phyloP scores from a whole-genome alignment of 805 yeast genomes.

The Cyberlindnera samutprakarnensis region DNA sequence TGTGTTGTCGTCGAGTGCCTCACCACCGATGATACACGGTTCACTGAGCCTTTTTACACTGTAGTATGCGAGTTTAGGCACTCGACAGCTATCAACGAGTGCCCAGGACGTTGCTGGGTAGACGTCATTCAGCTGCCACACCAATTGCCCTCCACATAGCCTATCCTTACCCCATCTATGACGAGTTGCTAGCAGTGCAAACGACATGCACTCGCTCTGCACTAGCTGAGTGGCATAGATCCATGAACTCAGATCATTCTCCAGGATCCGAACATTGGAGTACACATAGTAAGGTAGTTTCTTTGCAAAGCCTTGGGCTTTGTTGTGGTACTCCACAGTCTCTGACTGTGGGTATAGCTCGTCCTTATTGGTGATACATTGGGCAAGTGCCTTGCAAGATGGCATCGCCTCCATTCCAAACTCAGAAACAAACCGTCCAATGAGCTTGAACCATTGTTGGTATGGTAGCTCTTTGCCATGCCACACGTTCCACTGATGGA shows the following conservation, averaged over 20 bases:
- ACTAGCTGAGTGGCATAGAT: constrained; percentile 45
- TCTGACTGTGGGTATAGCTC: constrained; percentile 39
- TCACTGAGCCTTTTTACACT: constrained; percentile 35
- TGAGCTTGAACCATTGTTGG: constrained; percentile 39
- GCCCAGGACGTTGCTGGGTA: constrained; percentile 51
- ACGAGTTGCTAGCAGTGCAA: constrained; percentile 40
- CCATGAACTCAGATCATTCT: constrained; percentile 33
- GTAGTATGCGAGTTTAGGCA: constrained; percentile 41
- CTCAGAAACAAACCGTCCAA: constrained; percentile 44
- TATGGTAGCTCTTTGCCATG: constrained; percentile 43
- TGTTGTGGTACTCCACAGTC: constrained; percentile 39
- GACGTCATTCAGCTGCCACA: constrained; percentile 49
- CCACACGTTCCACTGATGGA: constrained; percentile 54
- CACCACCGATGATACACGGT: constrained; percentile 18
- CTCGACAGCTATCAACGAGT: constrained; percentile 31
- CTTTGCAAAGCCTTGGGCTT: constrained; percentile 40
- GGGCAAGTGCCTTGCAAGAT: constrained; percentile 26
- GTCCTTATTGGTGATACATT: constrained; percentile 28
- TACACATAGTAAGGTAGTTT: constrained; percentile 38
- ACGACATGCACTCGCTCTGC: constrained; percentile 43
- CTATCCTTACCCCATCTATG: constrained; percentile 35
- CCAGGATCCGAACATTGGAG: constrained; percentile 33
- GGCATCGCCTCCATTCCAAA: constrained; percentile 49
- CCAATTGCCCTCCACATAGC: constrained; percentile 38
- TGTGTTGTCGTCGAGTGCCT: constrained; percentile 7